phyloP scores from a whole-genome alignment of 1,139 yeast species.

The Magnusiomyces ingens region DNA sequence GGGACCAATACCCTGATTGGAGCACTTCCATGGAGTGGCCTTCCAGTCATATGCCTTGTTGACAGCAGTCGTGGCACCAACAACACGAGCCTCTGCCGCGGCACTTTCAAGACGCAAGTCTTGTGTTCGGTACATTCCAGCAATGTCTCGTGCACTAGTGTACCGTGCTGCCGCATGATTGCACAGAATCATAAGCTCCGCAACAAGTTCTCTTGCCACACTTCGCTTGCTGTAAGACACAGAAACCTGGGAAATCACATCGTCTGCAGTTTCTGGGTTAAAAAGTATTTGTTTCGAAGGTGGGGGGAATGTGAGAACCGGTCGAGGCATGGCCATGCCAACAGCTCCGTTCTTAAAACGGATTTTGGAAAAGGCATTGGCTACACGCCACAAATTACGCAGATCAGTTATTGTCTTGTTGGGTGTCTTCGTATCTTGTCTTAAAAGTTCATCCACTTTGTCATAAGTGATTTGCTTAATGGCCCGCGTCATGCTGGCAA shows the following conservation, averaged over 20 bases:
- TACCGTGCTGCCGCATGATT: conserved; percentile 56
- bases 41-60: conserved; percentile 21
- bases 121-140: conserved; percentile 55
- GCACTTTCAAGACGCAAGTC: conserved; percentile 28
- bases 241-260: no score
- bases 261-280: no score
- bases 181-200: conserved; percentile 77
- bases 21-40: conserved; percentile 22
- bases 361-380: conserved; percentile 29
- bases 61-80: conserved; percentile 10
- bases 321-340: conserved; percentile 24
- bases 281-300: conserved; percentile 12
- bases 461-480: conserved; percentile 47
- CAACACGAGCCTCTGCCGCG: conserved; percentile 12
- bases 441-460: conserved; percentile 41
- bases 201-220: conserved; percentile 41
- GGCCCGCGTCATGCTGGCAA: conserved; percentile 38
- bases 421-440: conserved; percentile 2
- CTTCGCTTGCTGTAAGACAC: no score
- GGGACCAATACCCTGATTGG: conserved; percentile 20
- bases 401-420: conserved; percentile 32
- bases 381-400: conserved; percentile 31
- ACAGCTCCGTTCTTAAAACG: conserved; percentile 36
- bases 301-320: conserved; percentile 19
- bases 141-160: conserved; percentile 42